Conservation (phyloP, 2,329 filamentous ascomycete genomes). For the Aspergillus sp. region DNA sequence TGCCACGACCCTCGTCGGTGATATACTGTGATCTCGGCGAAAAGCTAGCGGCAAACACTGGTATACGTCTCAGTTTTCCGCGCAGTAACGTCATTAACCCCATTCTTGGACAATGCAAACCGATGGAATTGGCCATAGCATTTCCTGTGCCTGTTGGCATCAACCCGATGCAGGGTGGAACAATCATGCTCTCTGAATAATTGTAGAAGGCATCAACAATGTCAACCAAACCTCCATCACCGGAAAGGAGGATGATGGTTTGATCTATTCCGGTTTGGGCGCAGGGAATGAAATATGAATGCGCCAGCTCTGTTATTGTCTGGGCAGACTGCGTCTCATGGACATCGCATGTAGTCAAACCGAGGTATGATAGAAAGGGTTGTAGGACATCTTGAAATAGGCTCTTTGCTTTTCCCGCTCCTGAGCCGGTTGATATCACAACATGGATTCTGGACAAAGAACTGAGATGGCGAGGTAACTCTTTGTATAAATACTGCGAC, state of each 20-base stretch:
- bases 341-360: conserved; percentile 45
- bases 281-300: conserved; percentile 39
- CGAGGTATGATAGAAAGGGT: conserved; percentile 48
- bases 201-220: conserved; percentile 61
- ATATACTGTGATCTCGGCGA: conserved; percentile 48
- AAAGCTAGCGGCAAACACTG: conserved; percentile 58
- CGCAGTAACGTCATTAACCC: conserved; percentile 53
- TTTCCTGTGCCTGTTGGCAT: conserved; percentile 49
- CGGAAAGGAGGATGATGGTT: conserved; percentile 71
- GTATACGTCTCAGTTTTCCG: conserved; percentile 51
- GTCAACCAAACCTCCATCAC: conserved; percentile 81
- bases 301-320: conserved; percentile 60
- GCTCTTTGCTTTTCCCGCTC: conserved; percentile 49
- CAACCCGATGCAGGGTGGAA: conserved; percentile 51
- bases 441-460: conserved; percentile 42
- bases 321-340: conserved; percentile 58
- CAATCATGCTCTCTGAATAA: conserved; percentile 16
- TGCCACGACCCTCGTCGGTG: conserved; percentile 42
- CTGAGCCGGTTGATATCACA: conserved; percentile 61
- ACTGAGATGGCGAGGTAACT: conserved; percentile 17
- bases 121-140: conserved; percentile 37
- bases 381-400: conserved; percentile 53
- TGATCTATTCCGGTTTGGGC: conserved; percentile 46
- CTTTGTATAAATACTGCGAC: conserved; percentile 9
- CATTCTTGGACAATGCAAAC: conserved; percentile 25